phyloP scores from a whole-genome alignment of 2,329 filamentous ascomycete genomes.

The Verticillium isaacii region DNA sequence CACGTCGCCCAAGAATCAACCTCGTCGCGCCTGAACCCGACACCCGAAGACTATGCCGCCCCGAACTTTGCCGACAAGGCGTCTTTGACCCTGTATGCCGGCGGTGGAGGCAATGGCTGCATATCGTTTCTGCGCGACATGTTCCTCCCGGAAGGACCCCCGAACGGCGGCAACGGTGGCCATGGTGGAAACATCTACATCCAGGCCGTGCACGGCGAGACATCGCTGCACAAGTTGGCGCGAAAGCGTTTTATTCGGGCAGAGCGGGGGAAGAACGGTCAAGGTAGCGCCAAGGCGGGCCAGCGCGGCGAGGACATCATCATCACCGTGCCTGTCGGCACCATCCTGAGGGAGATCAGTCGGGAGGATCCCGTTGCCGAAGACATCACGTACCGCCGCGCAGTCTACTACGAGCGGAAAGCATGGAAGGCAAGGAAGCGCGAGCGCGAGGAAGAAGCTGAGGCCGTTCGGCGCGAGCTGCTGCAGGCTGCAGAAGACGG shows the following conservation, averaged over 20 bases:
- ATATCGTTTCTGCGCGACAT: constrained; percentile 92
- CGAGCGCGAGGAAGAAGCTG: constrained; percentile 6
- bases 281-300: constrained; percentile 69
- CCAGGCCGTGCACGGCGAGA: constrained; percentile 86
- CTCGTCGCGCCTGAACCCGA: constrained; percentile 66
- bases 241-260: constrained; percentile 71
- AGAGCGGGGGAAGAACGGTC: constrained; percentile 70
- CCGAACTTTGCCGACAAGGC: constrained; percentile 87
- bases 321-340: constrained; percentile 88
- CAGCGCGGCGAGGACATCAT: constrained; percentile 81
- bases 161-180: constrained; percentile 93
- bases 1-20: constrained; percentile 10
- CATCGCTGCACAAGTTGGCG: constrained; percentile 86
- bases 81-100: constrained; percentile 70
- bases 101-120: constrained; percentile 83
- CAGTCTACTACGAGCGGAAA: constrained; percentile 9
- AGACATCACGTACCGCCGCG: constrained; percentile 36
- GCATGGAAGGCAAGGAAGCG: constrained; percentile 10
- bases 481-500: constrained; percentile 8
- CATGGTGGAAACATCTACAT: constrained; percentile 91
- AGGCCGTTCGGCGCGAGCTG: constrained; percentile 7
- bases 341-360: constrained; percentile 77
- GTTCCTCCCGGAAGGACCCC: constrained; percentile 80
- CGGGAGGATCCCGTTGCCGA: constrained; percentile 73
- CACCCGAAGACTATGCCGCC: constrained; percentile 77